Evolutionary conservation across 169 alveolate species (phyloP), one percentile per base, ranked within the genome.

Genomic region (Plasmodium yoelii): DNA sequence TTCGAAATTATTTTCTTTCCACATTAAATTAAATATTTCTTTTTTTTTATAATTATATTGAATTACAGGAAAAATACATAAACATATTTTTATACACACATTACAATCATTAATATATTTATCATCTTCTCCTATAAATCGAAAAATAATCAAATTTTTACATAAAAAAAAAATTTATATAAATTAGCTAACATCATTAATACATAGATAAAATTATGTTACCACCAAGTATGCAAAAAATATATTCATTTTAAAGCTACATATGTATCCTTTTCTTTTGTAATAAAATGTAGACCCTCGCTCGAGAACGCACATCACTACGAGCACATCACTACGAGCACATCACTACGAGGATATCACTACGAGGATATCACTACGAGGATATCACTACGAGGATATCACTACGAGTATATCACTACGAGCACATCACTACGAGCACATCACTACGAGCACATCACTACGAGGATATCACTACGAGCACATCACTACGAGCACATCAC

Each of bases 11-110:
- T 82, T 57, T 68, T 82, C 64, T 67, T 44, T 68, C 90, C 90
- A 82, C 51, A 82, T 18, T 18, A 82, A 67, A 6, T 46, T 44
- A 49, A 82, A 82, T 15, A 82, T 28, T 5, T 82, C 82, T 47
- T 18, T 65, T 46, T 65, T 82, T 26, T 82, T 69, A 42, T 70
- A 67, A 71, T 82, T 82, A 15, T 67, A 82, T 28, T 82, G 90
- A 24, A 82, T 9, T 12, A 65, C 69, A 24, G 90, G 90, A 59
- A 82, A 53, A 46, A 82, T 12, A 28, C 24, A 5, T 5, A 67
- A 71, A n/a, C 60, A 82, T 39, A 82, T 65, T 46, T 82, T 67
- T 64, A 82, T 72, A 44, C 90, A 82, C 39, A 71, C 49, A 22
- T 82, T 82, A 53, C 90, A 82, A 18, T 82, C 90, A 19, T 55